phyloP scores from a whole-genome alignment of 768 basidiomycete genomes.

The Collybia sordida region DNA sequence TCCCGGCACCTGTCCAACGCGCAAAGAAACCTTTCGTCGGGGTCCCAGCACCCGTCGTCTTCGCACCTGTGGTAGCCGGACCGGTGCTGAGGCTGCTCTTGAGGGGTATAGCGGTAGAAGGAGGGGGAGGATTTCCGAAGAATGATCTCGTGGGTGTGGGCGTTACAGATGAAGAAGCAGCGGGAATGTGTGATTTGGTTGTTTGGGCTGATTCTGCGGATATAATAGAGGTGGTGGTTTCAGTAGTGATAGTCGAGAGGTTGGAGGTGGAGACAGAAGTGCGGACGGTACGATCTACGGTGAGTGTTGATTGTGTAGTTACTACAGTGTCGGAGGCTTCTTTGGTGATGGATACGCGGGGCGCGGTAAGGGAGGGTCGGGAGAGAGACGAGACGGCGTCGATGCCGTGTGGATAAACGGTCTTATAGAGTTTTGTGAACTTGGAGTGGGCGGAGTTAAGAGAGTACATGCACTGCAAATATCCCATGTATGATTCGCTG shows the following conservation, averaged over 20 bases:
- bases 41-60: not conserved
- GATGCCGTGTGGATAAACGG: conserved; percentile 63
- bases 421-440: conserved; percentile 70
- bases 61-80: conserved; percentile 7
- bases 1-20: not conserved
- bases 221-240: conserved; percentile 14
- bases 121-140: conserved; percentile 34
- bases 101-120: conserved; percentile 29
- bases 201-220: conserved; percentile 3
- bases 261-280: conserved; percentile 8
- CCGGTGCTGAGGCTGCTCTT: conserved; percentile 16
- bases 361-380: conserved; percentile 33
- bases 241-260: not conserved
- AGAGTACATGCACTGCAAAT: conserved; percentile 70
- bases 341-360: conserved; percentile 33
- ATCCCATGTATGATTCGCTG: conserved; percentile 78
- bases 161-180: conserved; percentile 3
- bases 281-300: conserved; percentile 15
- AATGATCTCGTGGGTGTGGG: conserved; percentile 11
- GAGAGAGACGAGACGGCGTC: conserved; percentile 39
- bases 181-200: not conserved
- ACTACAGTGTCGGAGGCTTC: conserved; percentile 15
- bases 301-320: not conserved
- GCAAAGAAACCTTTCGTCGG: conserved; percentile 2
- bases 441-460: conserved; percentile 75